A percentile compares a stretch with the other conserved stretches of the same genome.
phyloP scores from a whole-genome alignment of 495 filamentous ascomycete species.

The Talaromyces nanjingensis region DNA sequence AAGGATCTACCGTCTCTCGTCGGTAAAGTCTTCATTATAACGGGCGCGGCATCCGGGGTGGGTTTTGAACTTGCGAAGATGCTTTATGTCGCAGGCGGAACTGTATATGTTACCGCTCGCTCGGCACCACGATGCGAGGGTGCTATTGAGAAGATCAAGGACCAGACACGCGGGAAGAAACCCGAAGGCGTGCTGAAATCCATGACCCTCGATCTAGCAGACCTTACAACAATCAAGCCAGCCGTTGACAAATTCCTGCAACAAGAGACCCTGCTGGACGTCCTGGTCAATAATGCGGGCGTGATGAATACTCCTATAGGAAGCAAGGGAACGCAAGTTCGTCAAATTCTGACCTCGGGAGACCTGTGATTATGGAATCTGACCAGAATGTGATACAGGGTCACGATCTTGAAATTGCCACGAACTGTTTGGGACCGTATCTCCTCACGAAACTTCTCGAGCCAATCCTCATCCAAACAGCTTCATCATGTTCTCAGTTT shows the following conservation, averaged over 20 bases:
- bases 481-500: slow-evolving; percentile 5
- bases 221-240: slow-evolving; percentile 41
- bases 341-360: not conserved
- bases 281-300: slow-evolving; percentile 52
- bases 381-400: slow-evolving; percentile 21
- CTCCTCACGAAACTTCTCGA: slow-evolving; percentile 26
- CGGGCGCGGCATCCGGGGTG: slow-evolving; percentile 32
- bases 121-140: slow-evolving; percentile 24
- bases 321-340: slow-evolving; percentile 7
- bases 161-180: not conserved
- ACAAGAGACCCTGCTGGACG: slow-evolving; percentile 39
- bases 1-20: not conserved
- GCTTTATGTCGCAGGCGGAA: slow-evolving; percentile 31
- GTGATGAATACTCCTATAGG: slow-evolving; percentile 26
- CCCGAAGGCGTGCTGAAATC: slow-evolving; percentile 27
- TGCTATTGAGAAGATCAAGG: slow-evolving; percentile 28
- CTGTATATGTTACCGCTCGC: slow-evolving; percentile 38
- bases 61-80: slow-evolving; percentile 34
- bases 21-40: slow-evolving; percentile 32
- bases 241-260: slow-evolving; percentile 32
- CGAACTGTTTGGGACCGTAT: slow-evolving; percentile 30
- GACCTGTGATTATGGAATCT: not conserved
- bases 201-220: slow-evolving; percentile 39
- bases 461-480: slow-evolving; percentile 19
- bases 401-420: slow-evolving; percentile 31